Base-by-base conservation (phyloP, 2,329 filamentous ascomycete species). In the Oidium heveae region DNA sequence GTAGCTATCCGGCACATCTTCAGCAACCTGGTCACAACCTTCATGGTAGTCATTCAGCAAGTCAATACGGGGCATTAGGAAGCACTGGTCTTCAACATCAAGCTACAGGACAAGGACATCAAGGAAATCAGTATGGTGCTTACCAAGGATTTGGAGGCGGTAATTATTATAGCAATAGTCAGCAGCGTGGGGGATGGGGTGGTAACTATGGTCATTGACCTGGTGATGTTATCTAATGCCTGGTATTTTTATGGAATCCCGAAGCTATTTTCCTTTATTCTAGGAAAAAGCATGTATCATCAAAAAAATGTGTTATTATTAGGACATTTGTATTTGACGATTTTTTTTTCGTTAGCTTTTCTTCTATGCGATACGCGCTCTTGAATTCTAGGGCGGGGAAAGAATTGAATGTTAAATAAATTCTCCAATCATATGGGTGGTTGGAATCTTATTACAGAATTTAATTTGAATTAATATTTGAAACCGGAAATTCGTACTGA, bases 31-130 rank as follows among this genome's bases (percentile, higher is more conserved):
- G 61, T 10, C 65, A 67, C 56, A 61, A 59, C 50, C 58, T 66
- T 36, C 65, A 67, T 47, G 65, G 62, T 36, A 63, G 58, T 54
- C 65, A 67, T 57, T 57, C 60, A 37, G 63, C 60, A 18, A 63
- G 61, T 56, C 64, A 65, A 56, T 67, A 67, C 55, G 62, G 61
- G 20, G 63, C 59, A 46, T 69, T 76, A 41, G 73, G 72, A 51
- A 72, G 72, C 55, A 73, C 72, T 50, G 68, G 74, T 50, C 72
- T 72, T 47, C 66, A 65, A 46, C 70, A 72, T 58, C 70, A 71
- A 59, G 68, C 66, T 54, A 61, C 57, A 57, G 68, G 65, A 32
- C 69, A 68, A 57, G 68, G 66, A 34, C 68, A 68, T 56, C 67
- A 69, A 57, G 64, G 58, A 58, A 66, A 63, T 63, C 70, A 72